Base-by-base conservation (phyloP, 2,329 filamentous ascomycete genomes). In the Drechslera avenae region DNA sequence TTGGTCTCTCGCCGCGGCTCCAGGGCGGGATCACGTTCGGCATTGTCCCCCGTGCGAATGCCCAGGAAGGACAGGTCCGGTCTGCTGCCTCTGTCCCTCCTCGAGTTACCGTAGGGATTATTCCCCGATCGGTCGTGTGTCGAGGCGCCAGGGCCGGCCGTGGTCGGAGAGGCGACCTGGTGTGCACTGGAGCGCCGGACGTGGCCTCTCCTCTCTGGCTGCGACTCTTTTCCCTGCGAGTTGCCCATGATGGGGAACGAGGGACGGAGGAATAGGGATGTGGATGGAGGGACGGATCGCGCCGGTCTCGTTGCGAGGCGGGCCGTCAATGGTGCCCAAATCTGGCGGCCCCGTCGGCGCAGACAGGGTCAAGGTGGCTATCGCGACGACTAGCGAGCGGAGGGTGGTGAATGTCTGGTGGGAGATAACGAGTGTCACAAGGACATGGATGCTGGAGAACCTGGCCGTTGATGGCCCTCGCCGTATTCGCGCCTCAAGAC, bases 1-100 rank as follows among this genome's bases (percentile, higher is more conserved):
- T 88, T 92, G 6, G 91, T 97, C 76, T 97, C 93, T 51, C 90
- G 84, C 50, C 91, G 87, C 34, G 81, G 76, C 63, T 86, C 83
- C 3, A 80, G 71, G 5, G 76, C 71, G 10, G 76, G 68, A 58
- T 83, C 81, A 63, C 79, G 73, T 52, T 83, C 78, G 58, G 73
- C 64, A 60, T 67, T 74, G 51, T 76, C 72, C 33, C 77, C 77
- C 5, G 86, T 74, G 46, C 79, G 78, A 8, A 87, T 75, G 47
- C 82, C 81, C 26, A 86, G 77, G 56, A 86, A 81, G 1, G 82
- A 82, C 28, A 86, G 75, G 59, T 87, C 83, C 34, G 79, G 80
- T 47, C 83, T 74, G 73, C 81, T 85, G 23, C 78, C 76, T 58
- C 83, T 77, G 44, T 77, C 77, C 46, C 73, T 75, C 43, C 81